These are phyloP conservation scores for Lathyrus tuberosus DNA, from an alignment of 306 rosid genomes.

Conservation along the genomic window DNA sequence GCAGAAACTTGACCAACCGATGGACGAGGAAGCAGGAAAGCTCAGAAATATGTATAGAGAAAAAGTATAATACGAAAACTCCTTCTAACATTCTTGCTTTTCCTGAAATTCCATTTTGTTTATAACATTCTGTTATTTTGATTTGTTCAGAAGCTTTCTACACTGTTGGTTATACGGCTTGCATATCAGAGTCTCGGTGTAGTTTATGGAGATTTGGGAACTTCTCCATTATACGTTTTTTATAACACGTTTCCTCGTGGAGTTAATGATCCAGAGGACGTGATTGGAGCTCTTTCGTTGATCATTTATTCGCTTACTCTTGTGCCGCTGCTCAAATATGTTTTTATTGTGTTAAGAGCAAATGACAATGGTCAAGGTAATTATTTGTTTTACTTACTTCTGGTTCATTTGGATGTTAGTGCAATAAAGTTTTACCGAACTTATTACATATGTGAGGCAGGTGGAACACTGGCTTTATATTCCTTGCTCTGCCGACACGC, in stretches of 20 bases:
- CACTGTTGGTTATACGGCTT: slow-evolving; percentile 73
- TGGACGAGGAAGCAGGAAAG: slow-evolving; percentile 90
- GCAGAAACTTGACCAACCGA: slow-evolving; percentile 85
- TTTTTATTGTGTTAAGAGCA: slow-evolving; percentile 80
- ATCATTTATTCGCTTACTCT: slow-evolving; percentile 96
- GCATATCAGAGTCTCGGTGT: slow-evolving; percentile 98
- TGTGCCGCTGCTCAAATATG: slow-evolving; percentile 86
- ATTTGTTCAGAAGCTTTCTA: slow-evolving; percentile 67
- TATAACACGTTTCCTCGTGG: slow-evolving; percentile 85
- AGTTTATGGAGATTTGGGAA: slow-evolving; percentile 96
- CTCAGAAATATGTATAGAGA: slow-evolving; percentile 86
- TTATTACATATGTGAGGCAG: slow-evolving; percentile 49
- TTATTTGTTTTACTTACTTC: slow-evolving; percentile 15
- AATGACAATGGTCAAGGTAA: slow-evolving; percentile 99
- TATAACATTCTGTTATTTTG: slow-evolving; percentile 15
- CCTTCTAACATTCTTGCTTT: slow-evolving; percentile 12
- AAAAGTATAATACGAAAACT: slow-evolving; percentile 52
- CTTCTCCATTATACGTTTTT: slow-evolving; percentile 93
- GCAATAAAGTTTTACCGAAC: slow-evolving; percentile 12
- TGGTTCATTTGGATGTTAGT: slow-evolving; percentile 10
- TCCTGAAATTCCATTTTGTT: slow-evolving; percentile 9
- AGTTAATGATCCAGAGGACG: slow-evolving; percentile 66
- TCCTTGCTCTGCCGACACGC: slow-evolving; percentile 98
- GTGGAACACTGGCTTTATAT: slow-evolving; percentile 98
- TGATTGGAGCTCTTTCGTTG: slow-evolving; percentile 90